Conservation (phyloP, 2,329 filamentous ascomycete genomes). For the Hymenoscyphus scutula region DNA sequence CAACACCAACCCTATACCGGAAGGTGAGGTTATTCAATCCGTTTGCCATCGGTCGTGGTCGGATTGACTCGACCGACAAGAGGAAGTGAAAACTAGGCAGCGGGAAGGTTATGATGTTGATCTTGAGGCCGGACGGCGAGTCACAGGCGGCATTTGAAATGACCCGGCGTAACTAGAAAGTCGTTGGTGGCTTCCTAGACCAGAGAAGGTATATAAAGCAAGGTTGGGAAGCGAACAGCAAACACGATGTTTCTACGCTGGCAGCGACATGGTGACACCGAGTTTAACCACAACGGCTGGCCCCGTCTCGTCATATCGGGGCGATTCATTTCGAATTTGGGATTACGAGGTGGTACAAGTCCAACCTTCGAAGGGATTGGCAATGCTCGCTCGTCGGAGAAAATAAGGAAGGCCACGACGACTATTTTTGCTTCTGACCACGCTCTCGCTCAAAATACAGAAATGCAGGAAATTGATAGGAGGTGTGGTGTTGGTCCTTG, state of each 20-base stretch:
- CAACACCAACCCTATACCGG: constrained; percentile 1
- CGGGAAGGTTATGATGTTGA: constrained; percentile 22
- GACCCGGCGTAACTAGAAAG: neutral
- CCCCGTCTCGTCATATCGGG: constrained; percentile 10
- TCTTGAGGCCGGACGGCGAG: constrained; percentile 18
- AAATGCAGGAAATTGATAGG: neutral
- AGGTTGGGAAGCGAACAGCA: constrained; percentile 8
- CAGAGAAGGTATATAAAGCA: constrained; percentile 1
- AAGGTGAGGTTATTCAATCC: constrained; percentile 1
- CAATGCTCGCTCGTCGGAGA: constrained; percentile 5
- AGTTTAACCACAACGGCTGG: constrained; percentile 24
- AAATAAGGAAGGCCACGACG: neutral
- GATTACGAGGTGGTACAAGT: constrained; percentile 24
- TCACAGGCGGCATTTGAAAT: constrained; percentile 16
- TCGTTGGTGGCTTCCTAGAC: neutral
- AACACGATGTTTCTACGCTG: constrained; percentile 18
- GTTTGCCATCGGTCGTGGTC: constrained; percentile 4
- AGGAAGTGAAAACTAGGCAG: constrained; percentile 22
- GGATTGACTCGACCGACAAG: constrained; percentile 16
- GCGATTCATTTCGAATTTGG: constrained; percentile 25
- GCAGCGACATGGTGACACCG: constrained; percentile 25
- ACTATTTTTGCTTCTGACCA: neutral
- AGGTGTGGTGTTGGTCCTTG: neutral
- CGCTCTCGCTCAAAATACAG: neutral
- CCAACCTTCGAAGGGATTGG: constrained; percentile 10